These are phyloP conservation scores for Backusella circina DNA, from an alignment of 192 early-diverging fungal genomes.

Conservation along the genomic window DNA sequence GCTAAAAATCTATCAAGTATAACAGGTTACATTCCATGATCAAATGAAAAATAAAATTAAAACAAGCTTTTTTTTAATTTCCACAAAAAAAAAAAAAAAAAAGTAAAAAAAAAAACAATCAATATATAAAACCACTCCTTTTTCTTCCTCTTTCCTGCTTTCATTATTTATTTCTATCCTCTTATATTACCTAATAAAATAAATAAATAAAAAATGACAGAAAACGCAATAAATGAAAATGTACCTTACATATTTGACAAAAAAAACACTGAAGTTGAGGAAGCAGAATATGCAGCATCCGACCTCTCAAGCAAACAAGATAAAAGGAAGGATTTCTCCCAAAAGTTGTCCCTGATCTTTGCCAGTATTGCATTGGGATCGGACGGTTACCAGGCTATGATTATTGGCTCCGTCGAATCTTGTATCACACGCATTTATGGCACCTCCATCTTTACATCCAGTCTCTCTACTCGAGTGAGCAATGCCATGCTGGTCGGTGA, in stretches of 20 bases:
- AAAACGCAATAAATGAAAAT: neutral
- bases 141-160: neutral
- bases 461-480: conserved; percentile 37
- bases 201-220: too few relatives aligned
- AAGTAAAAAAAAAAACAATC: neutral
- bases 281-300: neutral
- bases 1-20: neutral
- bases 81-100: neutral
- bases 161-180: neutral
- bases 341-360: conserved; percentile 20
- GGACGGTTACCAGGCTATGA: conserved; percentile 49
- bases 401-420: conserved; percentile 40
- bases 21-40: neutral
- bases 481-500: conserved; percentile 45
- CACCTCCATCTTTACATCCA: conserved; percentile 18
- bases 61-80: too few relatives aligned
- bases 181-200: neutral
- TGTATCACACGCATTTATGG: conserved; percentile 43
- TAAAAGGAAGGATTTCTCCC: neutral
- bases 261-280: neutral
- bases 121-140: neutral
- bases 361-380: conserved; percentile 36
- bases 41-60: neutral
- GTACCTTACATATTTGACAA: neutral
- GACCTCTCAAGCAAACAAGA: neutral